Evolutionary conservation across 208 protist genomes (phyloP), one percentile per base, ranked within the genome.

Genomic region (Trypanosoma avium): DNA sequence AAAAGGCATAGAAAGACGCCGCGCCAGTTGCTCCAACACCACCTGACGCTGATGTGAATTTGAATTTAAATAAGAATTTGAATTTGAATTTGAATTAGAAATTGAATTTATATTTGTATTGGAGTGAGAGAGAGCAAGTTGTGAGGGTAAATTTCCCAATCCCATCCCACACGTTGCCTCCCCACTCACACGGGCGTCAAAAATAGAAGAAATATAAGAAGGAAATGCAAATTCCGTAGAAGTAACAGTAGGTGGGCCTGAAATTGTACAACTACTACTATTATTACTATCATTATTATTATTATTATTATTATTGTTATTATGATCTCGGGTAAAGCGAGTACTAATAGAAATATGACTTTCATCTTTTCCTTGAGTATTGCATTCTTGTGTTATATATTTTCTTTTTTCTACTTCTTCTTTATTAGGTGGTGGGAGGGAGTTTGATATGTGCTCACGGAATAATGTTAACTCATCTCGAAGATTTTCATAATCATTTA

Each of bases 11-110:
- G 19, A 47, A 26, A 65, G 46, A 15, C 65, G 45, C 22, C 50
- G 30, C 33, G 47, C 65, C 17, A 70, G 32, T 4, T 70, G 36
- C n/a, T 62, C 46, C 40, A 71, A 27, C 29, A 55, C 32, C 21
- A 47, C 46, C 48, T 43, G 35, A 22, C 64, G 64, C 17, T 49
- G 19, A 13, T 67, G 22, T 24, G n/a, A n/a, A n/a, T n/a, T n/a
- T n/a, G n/a, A n/a, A n/a, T n/a, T n/a, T n/a, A n/a, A n/a, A n/a
- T n/a, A n/a, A n/a, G n/a, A n/a, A n/a, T n/a, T n/a, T n/a, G n/a
- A n/a, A n/a, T n/a, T n/a, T n/a, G n/a, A n/a, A n/a, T n/a, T n/a
- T n/a, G n/a, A n/a, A n/a, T n/a, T n/a, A n/a, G n/a, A n/a, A n/a
- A n/a, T n/a, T n/a, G n/a, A n/a, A n/a, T n/a, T n/a, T n/a, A n/a